Conservation (phyloP, 768 basidiomycete genomes). For the Amanita thiersii region DNA sequence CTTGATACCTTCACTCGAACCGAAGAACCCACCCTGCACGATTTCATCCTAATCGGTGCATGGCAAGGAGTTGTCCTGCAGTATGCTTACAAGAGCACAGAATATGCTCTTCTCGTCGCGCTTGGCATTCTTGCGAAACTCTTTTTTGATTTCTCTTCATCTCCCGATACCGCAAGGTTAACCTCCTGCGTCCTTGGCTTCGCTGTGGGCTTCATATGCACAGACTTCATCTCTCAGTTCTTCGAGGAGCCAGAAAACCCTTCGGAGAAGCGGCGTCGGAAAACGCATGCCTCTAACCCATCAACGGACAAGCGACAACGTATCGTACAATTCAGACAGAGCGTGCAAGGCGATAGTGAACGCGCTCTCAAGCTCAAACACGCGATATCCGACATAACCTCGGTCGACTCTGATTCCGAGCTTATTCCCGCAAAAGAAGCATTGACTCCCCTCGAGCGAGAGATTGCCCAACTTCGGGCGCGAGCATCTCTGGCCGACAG, state of each 20-base stretch:
- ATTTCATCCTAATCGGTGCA: conserved; percentile 59
- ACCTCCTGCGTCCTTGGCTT: conserved; percentile 58
- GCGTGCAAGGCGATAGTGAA: conserved; percentile 29
- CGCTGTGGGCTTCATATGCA: conserved; percentile 60
- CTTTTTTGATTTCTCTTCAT: conserved; percentile 49
- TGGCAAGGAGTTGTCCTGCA: conserved; percentile 74
- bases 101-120: conserved; percentile 47
- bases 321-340: conserved; percentile 37
- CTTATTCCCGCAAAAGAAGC: conserved; percentile 48
- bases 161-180: conserved; percentile 45
- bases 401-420: conserved; percentile 64
- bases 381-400: conserved; percentile 50
- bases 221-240: conserved; percentile 63
- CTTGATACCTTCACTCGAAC: conserved; percentile 49
- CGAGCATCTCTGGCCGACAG: conserved; percentile 77
- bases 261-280: conserved; percentile 25
- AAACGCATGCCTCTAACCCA: conserved; percentile 13
- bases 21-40: conserved; percentile 40
- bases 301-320: conserved; percentile 21
- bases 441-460: conserved; percentile 62
- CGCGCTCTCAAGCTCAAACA: conserved; percentile 17
- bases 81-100: conserved; percentile 49
- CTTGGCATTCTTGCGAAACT: conserved; percentile 55
- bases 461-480: conserved; percentile 67
- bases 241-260: conserved; percentile 40